Conservation (phyloP, 2,329 filamentous ascomycete genomes). For the Boeremia lycopersici region DNA sequence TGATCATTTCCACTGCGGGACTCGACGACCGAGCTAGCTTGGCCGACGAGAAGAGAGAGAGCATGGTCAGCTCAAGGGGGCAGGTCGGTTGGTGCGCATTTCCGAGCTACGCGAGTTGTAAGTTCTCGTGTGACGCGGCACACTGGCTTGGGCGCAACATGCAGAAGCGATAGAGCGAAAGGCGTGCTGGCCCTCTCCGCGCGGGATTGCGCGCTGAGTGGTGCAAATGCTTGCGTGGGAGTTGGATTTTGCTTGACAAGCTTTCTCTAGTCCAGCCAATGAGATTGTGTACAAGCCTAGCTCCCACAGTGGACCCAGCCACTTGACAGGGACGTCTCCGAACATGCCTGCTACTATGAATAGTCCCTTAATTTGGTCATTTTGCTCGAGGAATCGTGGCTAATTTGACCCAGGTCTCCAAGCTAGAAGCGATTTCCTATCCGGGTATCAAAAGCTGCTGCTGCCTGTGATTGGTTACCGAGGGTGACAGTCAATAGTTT, state of each 20-base stretch:
- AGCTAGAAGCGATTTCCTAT: conserved; percentile 28
- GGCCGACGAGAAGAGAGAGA: conserved; percentile 30
- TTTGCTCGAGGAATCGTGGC: conserved; percentile 26
- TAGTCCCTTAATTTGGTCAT: conserved; percentile 43
- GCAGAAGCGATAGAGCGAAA: conserved; percentile 38
- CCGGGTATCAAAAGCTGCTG: conserved; percentile 20
- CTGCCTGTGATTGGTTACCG: conserved; percentile 43
- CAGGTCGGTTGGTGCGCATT: conserved; percentile 39
- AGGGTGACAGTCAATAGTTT: conserved; percentile 42
- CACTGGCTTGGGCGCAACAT: conserved; percentile 37
- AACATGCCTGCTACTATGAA: conserved; percentile 34
- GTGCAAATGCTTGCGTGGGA: conserved; percentile 34
- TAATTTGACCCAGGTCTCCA: conserved; percentile 39
- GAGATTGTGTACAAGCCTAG: conserved; percentile 25
- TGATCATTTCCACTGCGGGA: conserved; percentile 44
- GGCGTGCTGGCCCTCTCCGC: conserved; percentile 29
- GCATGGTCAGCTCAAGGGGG: conserved; percentile 36
- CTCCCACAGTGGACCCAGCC: conserved; percentile 27
- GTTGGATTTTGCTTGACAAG: conserved; percentile 46
- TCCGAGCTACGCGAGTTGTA: conserved; percentile 31
- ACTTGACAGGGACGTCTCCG: conserved; percentile 26
- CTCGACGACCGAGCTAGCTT: conserved; percentile 29
- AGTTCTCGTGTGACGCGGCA: conserved; percentile 37
- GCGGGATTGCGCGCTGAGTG: conserved; percentile 37
- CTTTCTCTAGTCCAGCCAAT: conserved; percentile 45